phyloP scores from a whole-genome alignment of 805 yeast species.

The Saccharomycopsis schoenii region DNA sequence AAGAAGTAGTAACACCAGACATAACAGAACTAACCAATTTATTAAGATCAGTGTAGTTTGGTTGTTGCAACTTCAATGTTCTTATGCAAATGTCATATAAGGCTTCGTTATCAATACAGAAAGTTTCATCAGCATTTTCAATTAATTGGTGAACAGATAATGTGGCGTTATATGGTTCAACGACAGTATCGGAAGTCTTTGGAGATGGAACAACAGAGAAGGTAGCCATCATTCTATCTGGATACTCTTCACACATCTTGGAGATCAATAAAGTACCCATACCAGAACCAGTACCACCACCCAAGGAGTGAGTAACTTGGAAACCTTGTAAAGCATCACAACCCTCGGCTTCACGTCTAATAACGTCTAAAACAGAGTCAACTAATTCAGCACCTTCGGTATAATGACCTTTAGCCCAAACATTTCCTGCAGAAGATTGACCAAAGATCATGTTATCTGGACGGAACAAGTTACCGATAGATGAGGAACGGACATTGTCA shows the following conservation, averaged over 20 bases:
- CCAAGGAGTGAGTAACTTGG: constrained; percentile 75
- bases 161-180: constrained; percentile 91
- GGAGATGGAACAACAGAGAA: constrained; percentile 91
- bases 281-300: constrained; percentile 96
- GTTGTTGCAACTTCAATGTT: constrained; percentile 73
- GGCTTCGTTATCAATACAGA: constrained; percentile 93
- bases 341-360: constrained; percentile 89
- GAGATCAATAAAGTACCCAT: constrained; percentile 86
- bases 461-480: constrained; percentile 79
- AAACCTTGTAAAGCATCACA: constrained; percentile 92
- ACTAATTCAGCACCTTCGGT: constrained; percentile 95
- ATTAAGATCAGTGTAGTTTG: constrained; percentile 71
- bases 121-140: constrained; percentile 85
- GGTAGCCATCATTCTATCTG: constrained; percentile 94
- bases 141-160: constrained; percentile 85
- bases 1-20: constrained; percentile 92
- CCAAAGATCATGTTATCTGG: constrained; percentile 89
- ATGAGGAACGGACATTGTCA: constrained; percentile 70
- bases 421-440: constrained; percentile 89
- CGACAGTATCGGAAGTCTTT: constrained; percentile 85
- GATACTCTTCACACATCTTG: constrained; percentile 83
- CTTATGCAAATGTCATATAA: constrained; percentile 81
- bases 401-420: constrained; percentile 96
- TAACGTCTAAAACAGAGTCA: constrained; percentile 79
- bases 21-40: constrained; percentile 79